These are phyloP conservation scores for Coccinonectria pachysandricola DNA, from an alignment of 2,329 filamentous ascomycete species.

Conservation along the genomic window DNA sequence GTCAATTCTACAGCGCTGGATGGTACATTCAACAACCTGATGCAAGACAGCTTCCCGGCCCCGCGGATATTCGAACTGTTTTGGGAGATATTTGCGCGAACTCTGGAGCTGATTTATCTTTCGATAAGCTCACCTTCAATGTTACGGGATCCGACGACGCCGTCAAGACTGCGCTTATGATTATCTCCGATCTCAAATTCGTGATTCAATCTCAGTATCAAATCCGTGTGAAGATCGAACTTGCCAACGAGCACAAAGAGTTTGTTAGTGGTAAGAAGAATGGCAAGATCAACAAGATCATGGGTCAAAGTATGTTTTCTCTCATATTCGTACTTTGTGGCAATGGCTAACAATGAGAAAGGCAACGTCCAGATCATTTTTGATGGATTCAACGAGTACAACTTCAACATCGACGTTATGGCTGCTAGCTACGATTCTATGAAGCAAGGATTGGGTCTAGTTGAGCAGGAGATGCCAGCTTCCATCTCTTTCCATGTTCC, in stretches of 20 bases:
- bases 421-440: constrained; percentile 87
- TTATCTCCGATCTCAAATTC: constrained; percentile 86
- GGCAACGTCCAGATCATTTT: constrained; percentile 98
- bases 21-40: constrained; percentile 88
- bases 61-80: constrained; percentile 78
- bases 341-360: constrained; percentile 22
- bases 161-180: constrained; percentile 88
- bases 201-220: constrained; percentile 81
- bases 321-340: not conserved
- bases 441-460: constrained; percentile 82
- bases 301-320: constrained; percentile 68
- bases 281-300: constrained; percentile 99
- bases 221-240: constrained; percentile 95
- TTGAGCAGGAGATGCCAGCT: constrained; percentile 98
- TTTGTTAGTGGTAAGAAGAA: constrained; percentile 99
- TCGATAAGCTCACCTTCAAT: constrained; percentile 87
- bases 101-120: constrained; percentile 87
- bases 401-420: constrained; percentile 98
- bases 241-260: constrained; percentile 98
- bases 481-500: constrained; percentile 99
- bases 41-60: constrained; percentile 45
- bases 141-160: constrained; percentile 94
- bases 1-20: constrained; percentile 93
- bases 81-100: constrained; percentile 93
- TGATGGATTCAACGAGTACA: constrained; percentile 98